Percentiles rank a stretch among this genome's conserved stretches.
These are phyloP conservation scores for Pseudotsuga menziesii DNA, from an alignment of 75 land plant genomes.

Conservation along the genomic window DNA sequence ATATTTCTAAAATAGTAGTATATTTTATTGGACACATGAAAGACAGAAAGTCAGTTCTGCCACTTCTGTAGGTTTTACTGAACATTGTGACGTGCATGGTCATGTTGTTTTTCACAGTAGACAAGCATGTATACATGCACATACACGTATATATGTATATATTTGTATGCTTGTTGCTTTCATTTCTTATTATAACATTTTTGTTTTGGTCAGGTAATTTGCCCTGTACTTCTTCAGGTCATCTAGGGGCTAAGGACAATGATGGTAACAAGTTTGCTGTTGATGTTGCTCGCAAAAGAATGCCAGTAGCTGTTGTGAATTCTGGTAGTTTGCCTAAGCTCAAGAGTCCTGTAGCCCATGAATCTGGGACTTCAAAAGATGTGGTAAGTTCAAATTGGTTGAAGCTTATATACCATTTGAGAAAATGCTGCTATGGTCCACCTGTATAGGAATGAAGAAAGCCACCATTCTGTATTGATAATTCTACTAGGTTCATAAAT, in stretches of 20 bases:
- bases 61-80: too few relatives aligned
- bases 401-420: neutral
- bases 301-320: slow-evolving; percentile 11
- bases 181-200: neutral
- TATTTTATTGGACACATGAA: too few relatives aligned
- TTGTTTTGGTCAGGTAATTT: neutral
- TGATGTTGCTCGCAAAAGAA: slow-evolving; percentile 25
- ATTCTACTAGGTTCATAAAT: slow-evolving; percentile 2
- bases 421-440: slow-evolving; percentile 3
- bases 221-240: slow-evolving; percentile 18
- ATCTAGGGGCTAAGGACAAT: slow-evolving; percentile 23
- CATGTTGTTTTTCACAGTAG: neutral
- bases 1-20: too few relatives aligned
- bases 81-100: neutral
- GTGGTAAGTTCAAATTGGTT: slow-evolving; percentile 20
- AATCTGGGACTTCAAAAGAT: slow-evolving; percentile 25
- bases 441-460: slow-evolving; percentile 3
- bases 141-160: neutral
- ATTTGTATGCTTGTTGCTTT: neutral
- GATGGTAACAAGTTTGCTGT: slow-evolving; percentile 17
- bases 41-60: too few relatives aligned
- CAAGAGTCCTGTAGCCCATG: slow-evolving; percentile 34
- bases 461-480: neutral
- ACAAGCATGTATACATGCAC: neutral
- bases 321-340: slow-evolving; percentile 37